Evolutionary conservation across 305 asterid species (phyloP).

Genomic region (Ilex paraguariensis): DNA sequence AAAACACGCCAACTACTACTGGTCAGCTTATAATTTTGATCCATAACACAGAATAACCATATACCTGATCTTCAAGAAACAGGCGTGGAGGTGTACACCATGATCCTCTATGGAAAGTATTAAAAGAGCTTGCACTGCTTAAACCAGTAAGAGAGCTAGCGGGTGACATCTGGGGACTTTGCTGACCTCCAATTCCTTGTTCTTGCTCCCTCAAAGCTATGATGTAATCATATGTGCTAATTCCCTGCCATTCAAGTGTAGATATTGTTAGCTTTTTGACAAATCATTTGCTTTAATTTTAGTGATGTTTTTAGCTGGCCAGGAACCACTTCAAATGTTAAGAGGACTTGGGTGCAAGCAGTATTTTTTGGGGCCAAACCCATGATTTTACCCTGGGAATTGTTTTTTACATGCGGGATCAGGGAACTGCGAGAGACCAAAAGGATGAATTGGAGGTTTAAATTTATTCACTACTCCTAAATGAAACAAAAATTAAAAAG

Average conservation of each 20-base stretch:
- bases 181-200: slow-evolving; percentile 69
- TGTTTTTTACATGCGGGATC: too few relatives aligned
- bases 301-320: too few relatives aligned
- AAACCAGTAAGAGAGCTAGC: slow-evolving; percentile 86
- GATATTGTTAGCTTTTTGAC: slow-evolving; percentile 4
- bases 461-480: too few relatives aligned
- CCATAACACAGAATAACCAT: not conserved
- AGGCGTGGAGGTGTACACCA: slow-evolving; percentile 99
- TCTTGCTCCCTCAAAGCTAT: slow-evolving; percentile 97
- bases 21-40: too few relatives aligned
- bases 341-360: too few relatives aligned
- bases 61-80: slow-evolving; percentile 96
- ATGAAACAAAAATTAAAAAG: not conserved
- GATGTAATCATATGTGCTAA: slow-evolving; percentile 95
- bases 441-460: too few relatives aligned
- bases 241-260: slow-evolving; percentile 51
- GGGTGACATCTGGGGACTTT: slow-evolving; percentile 95
- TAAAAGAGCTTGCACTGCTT: slow-evolving; percentile 94
- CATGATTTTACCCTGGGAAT: too few relatives aligned
- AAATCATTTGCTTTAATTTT: too few relatives aligned
- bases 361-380: too few relatives aligned
- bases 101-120: slow-evolving; percentile 82
- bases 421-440: too few relatives aligned
- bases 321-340: too few relatives aligned
- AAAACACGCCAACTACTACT: too few relatives aligned